Evolutionary conservation across 495 filamentous ascomycete species (phyloP).

Genomic region (Aspergillus kassunensis): DNA sequence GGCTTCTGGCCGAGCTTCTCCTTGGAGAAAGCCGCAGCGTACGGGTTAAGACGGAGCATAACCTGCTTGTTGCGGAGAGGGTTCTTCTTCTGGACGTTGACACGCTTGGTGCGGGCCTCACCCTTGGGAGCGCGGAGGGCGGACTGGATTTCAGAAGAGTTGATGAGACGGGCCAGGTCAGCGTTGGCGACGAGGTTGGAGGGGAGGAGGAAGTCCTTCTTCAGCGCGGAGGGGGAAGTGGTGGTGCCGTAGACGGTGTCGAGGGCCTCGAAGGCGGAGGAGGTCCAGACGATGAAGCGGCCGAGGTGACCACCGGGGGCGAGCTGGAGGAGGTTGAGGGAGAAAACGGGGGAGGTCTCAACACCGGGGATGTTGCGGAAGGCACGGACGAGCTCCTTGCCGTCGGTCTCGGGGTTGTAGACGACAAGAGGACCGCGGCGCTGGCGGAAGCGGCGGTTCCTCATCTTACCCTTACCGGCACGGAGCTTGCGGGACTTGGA

Average conservation of each 20-base stretch:
- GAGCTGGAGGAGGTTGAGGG: conserved; percentile 97
- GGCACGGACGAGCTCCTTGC: conserved; percentile 82
- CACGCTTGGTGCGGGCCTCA: conserved; percentile 83
- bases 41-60: conserved; percentile 94
- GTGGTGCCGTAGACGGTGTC: conserved; percentile 94
- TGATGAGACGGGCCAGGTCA: conserved; percentile 94
- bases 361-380: conserved; percentile 99
- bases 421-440: conserved; percentile 94
- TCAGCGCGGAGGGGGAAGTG: conserved; percentile 75
- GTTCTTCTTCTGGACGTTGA: conserved; percentile 97
- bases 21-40: conserved; percentile 81
- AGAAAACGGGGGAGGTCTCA: conserved; percentile 91
- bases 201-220: conserved; percentile 97
- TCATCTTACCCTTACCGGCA: conserved; percentile 96
- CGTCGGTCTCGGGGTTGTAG: conserved; percentile 90
- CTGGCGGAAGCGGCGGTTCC: conserved; percentile 91
- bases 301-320: conserved; percentile 98
- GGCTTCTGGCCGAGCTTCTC: conserved; percentile 69
- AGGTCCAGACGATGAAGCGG: conserved; percentile 98
- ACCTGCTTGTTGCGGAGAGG: conserved; percentile 97
- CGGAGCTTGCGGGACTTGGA: conserved; percentile 89
- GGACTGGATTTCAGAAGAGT: conserved; percentile 95
- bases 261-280: conserved; percentile 90
- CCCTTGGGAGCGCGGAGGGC: conserved; percentile 87
- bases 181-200: conserved; percentile 83